Evolutionary conservation across 257 asterid species (phyloP).

Genomic region (Apocynum venetum): DNA sequence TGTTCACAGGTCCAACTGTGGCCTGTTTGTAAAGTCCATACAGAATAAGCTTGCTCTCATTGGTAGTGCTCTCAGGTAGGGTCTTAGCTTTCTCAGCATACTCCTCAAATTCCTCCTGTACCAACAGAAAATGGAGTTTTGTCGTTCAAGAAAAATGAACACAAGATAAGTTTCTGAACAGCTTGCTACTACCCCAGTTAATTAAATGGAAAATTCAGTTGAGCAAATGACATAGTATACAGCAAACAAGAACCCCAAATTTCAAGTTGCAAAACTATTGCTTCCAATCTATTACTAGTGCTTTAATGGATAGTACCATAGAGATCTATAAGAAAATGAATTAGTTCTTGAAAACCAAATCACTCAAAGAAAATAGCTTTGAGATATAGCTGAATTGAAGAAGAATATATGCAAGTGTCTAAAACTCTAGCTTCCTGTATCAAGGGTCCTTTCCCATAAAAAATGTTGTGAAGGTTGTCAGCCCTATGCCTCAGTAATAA

Average conservation of each 20-base stretch:
- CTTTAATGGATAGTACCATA: neutral
- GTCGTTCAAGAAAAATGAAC: neutral
- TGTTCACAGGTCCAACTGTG: constrained; percentile 69
- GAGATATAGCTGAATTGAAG: neutral
- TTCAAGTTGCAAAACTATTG: neutral
- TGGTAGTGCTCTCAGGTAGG: constrained; percentile 64
- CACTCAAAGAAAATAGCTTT: neutral
- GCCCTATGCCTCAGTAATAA: neutral
- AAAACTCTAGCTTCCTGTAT: too few relatives aligned
- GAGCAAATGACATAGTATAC: neutral
- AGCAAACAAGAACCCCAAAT: neutral
- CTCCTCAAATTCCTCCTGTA: constrained; percentile 91
- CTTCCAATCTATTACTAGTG: neutral
- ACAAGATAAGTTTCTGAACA: neutral
- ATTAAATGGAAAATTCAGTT: neutral
- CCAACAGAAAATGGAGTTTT: neutral
- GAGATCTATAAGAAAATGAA: neutral
- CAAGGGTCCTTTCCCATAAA: neutral
- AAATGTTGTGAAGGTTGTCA: neutral
- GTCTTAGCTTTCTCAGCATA: constrained; percentile 85
- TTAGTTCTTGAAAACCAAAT: neutral
- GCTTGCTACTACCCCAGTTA: neutral
- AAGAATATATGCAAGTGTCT: neutral
- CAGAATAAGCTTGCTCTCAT: constrained; percentile 66
- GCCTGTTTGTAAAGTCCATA: constrained; percentile 91